Evolutionary conservation across 1,139 yeast species (phyloP).

Genomic region (Candida frijolesensis): DNA sequence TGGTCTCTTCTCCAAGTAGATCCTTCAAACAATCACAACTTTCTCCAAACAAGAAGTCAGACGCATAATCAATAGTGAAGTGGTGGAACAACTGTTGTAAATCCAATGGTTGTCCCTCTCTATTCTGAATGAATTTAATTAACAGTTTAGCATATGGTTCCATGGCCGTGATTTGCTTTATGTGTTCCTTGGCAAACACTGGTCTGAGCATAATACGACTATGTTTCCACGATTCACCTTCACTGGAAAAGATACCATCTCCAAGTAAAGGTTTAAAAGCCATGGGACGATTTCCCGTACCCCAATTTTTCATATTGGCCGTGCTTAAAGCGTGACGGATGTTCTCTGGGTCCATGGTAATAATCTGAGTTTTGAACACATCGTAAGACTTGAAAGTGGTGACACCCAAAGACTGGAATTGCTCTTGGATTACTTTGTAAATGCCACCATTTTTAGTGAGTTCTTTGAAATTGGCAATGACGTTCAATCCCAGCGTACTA

Average conservation of each 20-base stretch:
- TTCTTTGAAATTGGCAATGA: too few relatives aligned
- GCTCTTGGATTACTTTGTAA: too few relatives aligned
- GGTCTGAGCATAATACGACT: slow-evolving; percentile 56
- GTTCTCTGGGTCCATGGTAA: too few relatives aligned
- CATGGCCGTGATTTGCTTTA: slow-evolving; percentile 46
- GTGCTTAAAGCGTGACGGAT: too few relatives aligned
- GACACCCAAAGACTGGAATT: too few relatives aligned
- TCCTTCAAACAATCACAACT: slow-evolving; percentile 33
- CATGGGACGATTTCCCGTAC: not conserved
- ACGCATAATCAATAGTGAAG: slow-evolving; percentile 41
- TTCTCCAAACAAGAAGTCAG: slow-evolving; percentile 42
- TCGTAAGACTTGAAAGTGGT: too few relatives aligned
- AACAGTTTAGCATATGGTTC: slow-evolving; percentile 43
- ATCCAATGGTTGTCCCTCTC: slow-evolving; percentile 28
- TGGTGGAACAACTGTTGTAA: slow-evolving; percentile 35
- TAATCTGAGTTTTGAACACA: too few relatives aligned
- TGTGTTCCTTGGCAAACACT: slow-evolving; percentile 53
- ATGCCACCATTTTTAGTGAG: too few relatives aligned
- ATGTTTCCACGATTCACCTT: slow-evolving; percentile 56
- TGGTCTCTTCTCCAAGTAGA: slow-evolving; percentile 14
- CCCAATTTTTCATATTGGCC: too few relatives aligned
- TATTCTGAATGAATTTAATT: slow-evolving; percentile 28
- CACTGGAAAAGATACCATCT: slow-evolving; percentile 55
- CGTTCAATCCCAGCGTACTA: too few relatives aligned
- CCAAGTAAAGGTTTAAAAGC: slow-evolving; percentile 47